These are phyloP conservation scores for Desmodesmus armatus DNA, from an alignment of 139 green algal genomes.

Conservation along the genomic window DNA sequence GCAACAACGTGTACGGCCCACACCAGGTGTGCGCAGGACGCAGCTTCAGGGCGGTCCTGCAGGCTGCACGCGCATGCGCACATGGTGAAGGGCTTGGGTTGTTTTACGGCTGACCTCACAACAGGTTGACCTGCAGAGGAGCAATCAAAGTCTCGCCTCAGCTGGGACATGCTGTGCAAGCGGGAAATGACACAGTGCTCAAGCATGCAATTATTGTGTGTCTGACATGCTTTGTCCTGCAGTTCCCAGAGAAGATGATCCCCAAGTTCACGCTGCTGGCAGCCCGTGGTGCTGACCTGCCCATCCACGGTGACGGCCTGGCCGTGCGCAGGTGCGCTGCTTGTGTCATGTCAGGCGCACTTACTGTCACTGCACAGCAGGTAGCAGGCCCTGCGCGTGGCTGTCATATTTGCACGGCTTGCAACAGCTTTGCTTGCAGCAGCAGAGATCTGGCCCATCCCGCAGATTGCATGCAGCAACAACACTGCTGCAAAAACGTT, in stretches of 20 bases:
- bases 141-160: not conserved
- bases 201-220: conserved; percentile 13
- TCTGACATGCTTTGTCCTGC: not conserved
- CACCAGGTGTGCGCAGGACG: conserved; percentile 79
- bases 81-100: not conserved
- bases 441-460: not conserved
- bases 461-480: not conserved
- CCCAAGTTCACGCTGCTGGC: conserved; percentile 74
- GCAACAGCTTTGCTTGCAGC: not conserved
- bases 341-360: not conserved
- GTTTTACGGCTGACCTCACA: not conserved
- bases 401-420: not conserved
- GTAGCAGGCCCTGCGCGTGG: not conserved
- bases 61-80: no score
- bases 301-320: conserved; percentile 66
- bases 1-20: conserved; percentile 99
- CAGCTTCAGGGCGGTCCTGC: no score
- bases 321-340: conserved; percentile 32
- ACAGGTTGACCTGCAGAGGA: not conserved
- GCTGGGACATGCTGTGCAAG: not conserved
- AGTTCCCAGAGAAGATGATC: conserved; percentile 92
- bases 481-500: not conserved
- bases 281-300: conserved; percentile 54
- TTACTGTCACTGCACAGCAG: not conserved
- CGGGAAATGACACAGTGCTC: not conserved